Base-by-base conservation (phyloP, 208 protist species). In the Trypanosoma conorhini region DNA sequence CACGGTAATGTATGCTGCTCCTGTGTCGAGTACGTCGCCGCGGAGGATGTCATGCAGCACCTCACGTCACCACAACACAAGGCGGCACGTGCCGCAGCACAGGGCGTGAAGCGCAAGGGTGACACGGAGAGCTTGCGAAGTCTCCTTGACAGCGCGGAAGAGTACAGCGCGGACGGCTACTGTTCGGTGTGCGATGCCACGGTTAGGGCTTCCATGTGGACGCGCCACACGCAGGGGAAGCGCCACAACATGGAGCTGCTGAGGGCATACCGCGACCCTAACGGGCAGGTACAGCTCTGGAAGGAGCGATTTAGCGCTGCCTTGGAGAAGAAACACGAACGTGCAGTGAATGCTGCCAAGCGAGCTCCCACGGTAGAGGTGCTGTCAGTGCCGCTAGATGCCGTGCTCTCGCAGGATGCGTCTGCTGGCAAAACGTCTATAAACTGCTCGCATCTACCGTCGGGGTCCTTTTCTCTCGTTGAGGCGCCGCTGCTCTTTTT, bases 1-100 rank as follows among this genome's bases (percentile, higher is more conserved):
- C 21, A 52, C 40, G 65, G 65, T n/a, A 61, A 62, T 42, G 62
- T 70, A 26, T 70, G 65, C 42, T 70, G 65, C 26, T 62, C 33
- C 21, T 70, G 65, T 50, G 65, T 24, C 22, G 65, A 52, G 22
- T 62, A 70, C 65, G 54, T 70, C 35, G 22, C 65, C 42, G 35
- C 19, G 3, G 56, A 70, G 24, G 40, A 46, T 46, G 62, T 70
- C 26, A 51, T 55, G 54, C 22, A 22, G 33, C 65, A 70, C 38
- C 50, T 70, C 35, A 42, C 56, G 5, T 60, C 65, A 13, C 12
- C 9, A 35, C 24, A 22, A 26, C 63, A 68, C 51, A 68, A 60
- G 44, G 12, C 24, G 12, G 13, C 62, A 33, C 15, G n/a, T 12
- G 22, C 46, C 13, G 4, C 33, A 22, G 21, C 63, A 26, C 30